Percentiles rank a stretch among this genome's conserved stretches.
Evolutionary conservation across 352 stramenopile species (phyloP).

Genomic region (Discostella stelligera): DNA sequence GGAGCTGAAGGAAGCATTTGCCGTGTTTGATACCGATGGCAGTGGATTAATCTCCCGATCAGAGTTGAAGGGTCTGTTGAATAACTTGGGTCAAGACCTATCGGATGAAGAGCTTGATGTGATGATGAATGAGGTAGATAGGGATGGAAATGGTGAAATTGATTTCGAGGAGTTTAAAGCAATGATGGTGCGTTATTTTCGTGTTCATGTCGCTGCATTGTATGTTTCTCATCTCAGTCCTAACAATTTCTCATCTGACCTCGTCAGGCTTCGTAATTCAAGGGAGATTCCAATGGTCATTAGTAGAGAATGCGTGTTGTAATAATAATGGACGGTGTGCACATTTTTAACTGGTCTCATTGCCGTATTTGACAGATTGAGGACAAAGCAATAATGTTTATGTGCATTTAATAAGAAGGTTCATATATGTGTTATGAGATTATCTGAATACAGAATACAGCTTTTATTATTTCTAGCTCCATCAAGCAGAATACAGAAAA

Average conservation of each 20-base stretch:
- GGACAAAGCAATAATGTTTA: neutral
- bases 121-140: conserved; percentile 83
- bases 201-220: neutral
- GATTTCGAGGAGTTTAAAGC: conserved; percentile 82
- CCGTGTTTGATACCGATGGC: conserved; percentile 79
- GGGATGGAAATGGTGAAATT: conserved; percentile 79
- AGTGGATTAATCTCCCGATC: conserved; percentile 71
- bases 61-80: conserved; percentile 80
- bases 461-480: no score
- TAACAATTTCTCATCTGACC: neutral
- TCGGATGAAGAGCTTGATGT: conserved; percentile 74
- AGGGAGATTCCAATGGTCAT: neutral
- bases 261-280: neutral
- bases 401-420: neutral
- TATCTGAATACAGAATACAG: no score
- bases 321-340: no score
- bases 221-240: neutral
- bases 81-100: conserved; percentile 72
- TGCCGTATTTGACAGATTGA: neutral
- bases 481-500: no score
- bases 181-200: conserved; percentile 65
- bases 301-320: neutral
- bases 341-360: neutral
- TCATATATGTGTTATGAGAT: neutral
- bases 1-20: conserved; percentile 78